A percentile compares a stretch with the other conserved stretches of the same genome.
phyloP scores from a whole-genome alignment of 2,329 filamentous ascomycete genomes.

The Penicillium sp. region DNA sequence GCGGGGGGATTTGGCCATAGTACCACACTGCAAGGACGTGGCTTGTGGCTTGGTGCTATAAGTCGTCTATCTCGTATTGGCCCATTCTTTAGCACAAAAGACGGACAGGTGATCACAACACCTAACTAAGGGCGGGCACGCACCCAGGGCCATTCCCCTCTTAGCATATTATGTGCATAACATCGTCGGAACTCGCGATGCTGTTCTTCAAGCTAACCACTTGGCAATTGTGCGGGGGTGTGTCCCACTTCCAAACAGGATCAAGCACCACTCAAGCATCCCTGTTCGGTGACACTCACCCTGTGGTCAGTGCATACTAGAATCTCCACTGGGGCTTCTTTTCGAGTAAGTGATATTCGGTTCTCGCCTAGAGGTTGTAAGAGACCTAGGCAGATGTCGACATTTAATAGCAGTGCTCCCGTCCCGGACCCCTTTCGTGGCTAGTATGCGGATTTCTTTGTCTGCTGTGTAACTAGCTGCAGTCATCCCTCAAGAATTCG shows the following conservation, averaged over 20 bases:
- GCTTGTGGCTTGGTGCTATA: too few species aligned
- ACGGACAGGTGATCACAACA: not conserved
- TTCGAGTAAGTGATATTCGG: not conserved
- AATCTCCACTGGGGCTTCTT: not conserved
- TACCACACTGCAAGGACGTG: too few species aligned
- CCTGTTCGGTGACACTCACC: not conserved
- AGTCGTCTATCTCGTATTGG: not conserved
- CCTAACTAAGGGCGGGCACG: not conserved
- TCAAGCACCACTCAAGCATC: not conserved
- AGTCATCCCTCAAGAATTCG: not conserved
- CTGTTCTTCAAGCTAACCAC: not conserved
- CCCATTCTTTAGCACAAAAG: not conserved
- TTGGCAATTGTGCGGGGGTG: slow-evolving; percentile 13
- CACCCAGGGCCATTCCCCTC: not conserved
- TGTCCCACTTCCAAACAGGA: not conserved
- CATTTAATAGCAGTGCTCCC: slow-evolving; percentile 3
- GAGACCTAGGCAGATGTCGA: slow-evolving; percentile 4
- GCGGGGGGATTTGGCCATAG: too few species aligned
- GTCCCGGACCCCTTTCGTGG: not conserved
- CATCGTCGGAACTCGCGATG: not conserved
- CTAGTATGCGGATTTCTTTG: slow-evolving; percentile 1
- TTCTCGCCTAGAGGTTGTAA: slow-evolving; percentile 3
- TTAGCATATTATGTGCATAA: too few species aligned
- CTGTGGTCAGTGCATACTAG: not conserved
- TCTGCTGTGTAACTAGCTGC: not conserved